Percentiles rank a stretch among this genome's conserved stretches.
Conservation (phyloP, 371 early-diverging fungal species). For the Rhizopus arrhizus region DNA sequence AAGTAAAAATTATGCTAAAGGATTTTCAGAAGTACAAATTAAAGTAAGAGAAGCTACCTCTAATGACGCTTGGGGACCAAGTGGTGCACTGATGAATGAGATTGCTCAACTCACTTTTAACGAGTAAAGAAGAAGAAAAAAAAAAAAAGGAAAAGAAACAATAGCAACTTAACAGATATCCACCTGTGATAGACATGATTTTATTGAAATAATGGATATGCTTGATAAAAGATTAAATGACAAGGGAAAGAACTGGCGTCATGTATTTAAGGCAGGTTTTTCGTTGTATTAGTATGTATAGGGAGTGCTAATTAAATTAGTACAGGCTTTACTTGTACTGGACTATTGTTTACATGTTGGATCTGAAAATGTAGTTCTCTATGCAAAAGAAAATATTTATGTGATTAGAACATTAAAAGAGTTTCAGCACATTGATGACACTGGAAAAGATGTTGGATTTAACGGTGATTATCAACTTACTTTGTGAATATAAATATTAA, state of each 20-base stretch:
- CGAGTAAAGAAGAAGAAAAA: constrained; percentile 67
- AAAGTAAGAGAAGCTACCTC: constrained; percentile 95
- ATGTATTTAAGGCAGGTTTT: constrained; percentile 88
- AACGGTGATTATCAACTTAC: constrained; percentile 58
- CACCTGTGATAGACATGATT: constrained; percentile 71
- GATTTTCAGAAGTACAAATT: constrained; percentile 92
- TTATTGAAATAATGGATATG: constrained; percentile 96
- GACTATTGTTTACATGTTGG: constrained; percentile 82
- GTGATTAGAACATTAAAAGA: constrained; percentile 94
- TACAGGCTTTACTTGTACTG: constrained; percentile 57
- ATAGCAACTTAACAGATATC: too few relatives aligned
- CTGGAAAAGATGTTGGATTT: constrained; percentile 87
- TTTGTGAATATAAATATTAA: background rate
- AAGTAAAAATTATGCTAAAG: constrained; percentile 95
- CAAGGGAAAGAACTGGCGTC: constrained; percentile 97
- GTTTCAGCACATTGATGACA: constrained; percentile 93
- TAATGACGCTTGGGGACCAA: constrained; percentile 88
- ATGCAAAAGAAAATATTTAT: constrained; percentile 88
- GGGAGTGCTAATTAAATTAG: constrained; percentile 6
- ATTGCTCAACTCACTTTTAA: constrained; percentile 86
- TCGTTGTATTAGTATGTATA: background rate
- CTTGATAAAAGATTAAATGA: constrained; percentile 96
- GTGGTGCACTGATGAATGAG: constrained; percentile 85
- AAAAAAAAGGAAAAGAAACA: background rate
- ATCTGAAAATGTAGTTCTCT: constrained; percentile 85